These are phyloP conservation scores for Lonicera japonica DNA, from an alignment of 129 eudicot genomes.

Conservation along the genomic window DNA sequence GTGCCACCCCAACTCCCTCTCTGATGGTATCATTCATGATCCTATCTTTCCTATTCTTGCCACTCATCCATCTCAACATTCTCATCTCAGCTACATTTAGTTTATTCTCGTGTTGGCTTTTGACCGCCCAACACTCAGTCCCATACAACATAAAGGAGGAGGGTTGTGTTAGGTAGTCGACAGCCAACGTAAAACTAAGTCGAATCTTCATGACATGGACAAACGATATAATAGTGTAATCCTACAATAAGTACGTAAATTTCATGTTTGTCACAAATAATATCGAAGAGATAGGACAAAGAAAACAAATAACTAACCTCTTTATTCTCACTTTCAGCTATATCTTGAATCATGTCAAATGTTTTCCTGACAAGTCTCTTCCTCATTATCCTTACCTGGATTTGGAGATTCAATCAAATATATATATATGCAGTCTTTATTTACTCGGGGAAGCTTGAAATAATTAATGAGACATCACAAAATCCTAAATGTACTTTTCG, in stretches of 20 bases:
- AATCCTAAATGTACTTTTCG: background rate
- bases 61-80: too few species aligned
- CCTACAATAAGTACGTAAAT: conserved; percentile 39
- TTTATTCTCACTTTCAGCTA: conserved; percentile 78
- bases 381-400: conserved; percentile 91
- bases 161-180: too few species aligned
- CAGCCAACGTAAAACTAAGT: too few species aligned
- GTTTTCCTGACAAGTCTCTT: conserved; percentile 94
- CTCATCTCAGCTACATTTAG: too few species aligned
- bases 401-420: conserved; percentile 6
- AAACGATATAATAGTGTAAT: too few species aligned
- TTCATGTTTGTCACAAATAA: background rate
- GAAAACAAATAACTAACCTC: conserved; percentile 38
- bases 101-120: too few species aligned
- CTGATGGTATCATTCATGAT: too few species aligned
- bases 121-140: too few species aligned
- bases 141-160: too few species aligned
- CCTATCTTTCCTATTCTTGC: too few species aligned
- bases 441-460: background rate
- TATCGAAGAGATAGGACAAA: background rate
- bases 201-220: too few species aligned
- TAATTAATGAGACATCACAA: background rate
- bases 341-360: conserved; percentile 93
- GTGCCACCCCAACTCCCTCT: too few species aligned
- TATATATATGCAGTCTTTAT: background rate